Evolutionary conservation across 2,329 filamentous ascomycete genomes (phyloP).

Genomic region (Fusarium nisikadoi): DNA sequence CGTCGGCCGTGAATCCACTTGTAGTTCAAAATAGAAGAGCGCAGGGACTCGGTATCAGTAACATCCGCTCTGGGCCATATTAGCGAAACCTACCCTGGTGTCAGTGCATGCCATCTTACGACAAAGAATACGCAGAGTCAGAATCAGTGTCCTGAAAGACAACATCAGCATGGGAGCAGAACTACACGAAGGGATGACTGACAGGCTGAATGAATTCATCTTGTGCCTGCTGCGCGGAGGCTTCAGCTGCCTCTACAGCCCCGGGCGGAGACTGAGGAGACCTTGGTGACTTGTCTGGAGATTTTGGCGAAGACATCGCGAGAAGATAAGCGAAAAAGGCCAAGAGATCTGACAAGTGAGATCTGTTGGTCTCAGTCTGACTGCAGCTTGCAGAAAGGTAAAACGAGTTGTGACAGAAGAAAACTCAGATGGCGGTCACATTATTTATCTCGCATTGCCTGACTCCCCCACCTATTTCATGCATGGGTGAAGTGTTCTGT

Average conservation of each 20-base stretch:
- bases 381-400: not conserved
- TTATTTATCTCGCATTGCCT: conserved; percentile 19
- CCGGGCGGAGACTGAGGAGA: not conserved
- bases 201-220: conserved; percentile 6
- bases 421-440: conserved; percentile 20
- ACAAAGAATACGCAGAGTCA: conserved; percentile 19
- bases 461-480: not conserved
- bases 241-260: not conserved
- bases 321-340: not conserved
- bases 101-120: not conserved
- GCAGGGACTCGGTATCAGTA: conserved; percentile 25
- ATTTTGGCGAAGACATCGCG: not conserved
- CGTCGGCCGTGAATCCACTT: conserved; percentile 29
- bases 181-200: not conserved
- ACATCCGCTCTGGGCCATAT: not conserved
- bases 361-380: not conserved
- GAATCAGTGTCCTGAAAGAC: conserved; percentile 18
- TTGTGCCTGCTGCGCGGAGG: not conserved
- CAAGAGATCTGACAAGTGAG: not conserved
- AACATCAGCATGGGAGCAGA: not conserved
- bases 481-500: not conserved
- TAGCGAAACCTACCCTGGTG: not conserved
- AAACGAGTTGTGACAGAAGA: not conserved
- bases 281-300: not conserved
- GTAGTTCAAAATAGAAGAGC: conserved; percentile 21